Evolutionary conservation across 495 filamentous ascomycete genomes (phyloP).

Genomic region (Chaetomium cochliodes): DNA sequence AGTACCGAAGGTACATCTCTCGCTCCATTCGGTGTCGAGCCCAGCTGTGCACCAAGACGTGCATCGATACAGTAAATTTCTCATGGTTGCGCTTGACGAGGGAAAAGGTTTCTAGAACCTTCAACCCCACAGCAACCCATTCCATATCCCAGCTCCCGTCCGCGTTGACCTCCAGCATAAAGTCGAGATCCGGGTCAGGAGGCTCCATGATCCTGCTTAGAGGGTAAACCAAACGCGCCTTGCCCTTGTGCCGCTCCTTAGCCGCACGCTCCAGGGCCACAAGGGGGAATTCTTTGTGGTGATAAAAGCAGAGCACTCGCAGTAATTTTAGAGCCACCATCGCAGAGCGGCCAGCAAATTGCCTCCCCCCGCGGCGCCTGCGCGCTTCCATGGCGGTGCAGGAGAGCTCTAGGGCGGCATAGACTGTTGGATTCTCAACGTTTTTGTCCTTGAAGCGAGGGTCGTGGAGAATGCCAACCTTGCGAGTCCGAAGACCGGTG

Average conservation of each 20-base stretch:
- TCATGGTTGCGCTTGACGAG: slow-evolving; percentile 13
- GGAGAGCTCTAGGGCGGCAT: slow-evolving; percentile 26
- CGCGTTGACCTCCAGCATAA: slow-evolving; percentile 6
- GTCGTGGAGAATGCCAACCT: slow-evolving; percentile 14
- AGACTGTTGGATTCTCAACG: slow-evolving; percentile 18
- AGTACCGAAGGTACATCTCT: background rate
- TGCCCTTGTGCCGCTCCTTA: background rate
- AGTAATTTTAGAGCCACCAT: slow-evolving; percentile 22
- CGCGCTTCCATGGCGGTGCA: slow-evolving; percentile 12
- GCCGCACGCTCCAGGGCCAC: background rate
- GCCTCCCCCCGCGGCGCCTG: slow-evolving; percentile 6
- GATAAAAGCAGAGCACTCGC: slow-evolving; percentile 24
- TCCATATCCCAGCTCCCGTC: slow-evolving; percentile 10
- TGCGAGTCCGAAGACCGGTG: background rate
- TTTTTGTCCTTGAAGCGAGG: slow-evolving; percentile 1
- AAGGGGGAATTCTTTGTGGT: slow-evolving; percentile 24
- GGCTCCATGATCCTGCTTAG: background rate
- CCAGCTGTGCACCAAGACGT: slow-evolving; percentile 29
- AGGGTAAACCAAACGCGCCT: background rate
- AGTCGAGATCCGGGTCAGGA: slow-evolving; percentile 9
- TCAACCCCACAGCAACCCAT: background rate
- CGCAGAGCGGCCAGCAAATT: background rate
- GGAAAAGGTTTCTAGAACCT: slow-evolving; percentile 20
- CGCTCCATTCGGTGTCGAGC: slow-evolving; percentile 17
- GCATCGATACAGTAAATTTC: slow-evolving; percentile 19